Conservation (phyloP, 2,329 filamentous ascomycete genomes). For the Paecilomyces fulvus region DNA sequence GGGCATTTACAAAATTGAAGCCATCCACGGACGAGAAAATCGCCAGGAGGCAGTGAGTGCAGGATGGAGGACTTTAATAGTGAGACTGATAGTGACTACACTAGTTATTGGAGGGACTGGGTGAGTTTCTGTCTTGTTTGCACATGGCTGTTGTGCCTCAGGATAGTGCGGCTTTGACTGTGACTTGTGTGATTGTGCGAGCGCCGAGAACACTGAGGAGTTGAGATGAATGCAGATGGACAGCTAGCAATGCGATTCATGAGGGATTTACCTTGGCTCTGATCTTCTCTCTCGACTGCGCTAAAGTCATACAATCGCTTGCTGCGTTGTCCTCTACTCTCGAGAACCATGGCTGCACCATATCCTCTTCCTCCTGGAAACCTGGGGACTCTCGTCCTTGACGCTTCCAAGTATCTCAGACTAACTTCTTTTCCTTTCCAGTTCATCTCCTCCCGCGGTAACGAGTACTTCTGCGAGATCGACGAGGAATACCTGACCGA, state of each 20-base stretch:
- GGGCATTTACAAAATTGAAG: not conserved
- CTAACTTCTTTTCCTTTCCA: constrained; percentile 32
- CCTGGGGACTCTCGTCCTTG: not conserved
- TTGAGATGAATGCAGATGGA: not conserved
- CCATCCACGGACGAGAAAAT: not conserved
- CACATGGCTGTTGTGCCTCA: constrained; percentile 5
- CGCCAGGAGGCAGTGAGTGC: constrained; percentile 4
- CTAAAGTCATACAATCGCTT: not conserved
- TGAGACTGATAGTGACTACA: constrained; percentile 97
- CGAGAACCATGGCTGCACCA: not conserved
- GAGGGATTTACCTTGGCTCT: not conserved
- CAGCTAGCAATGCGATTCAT: not conserved
- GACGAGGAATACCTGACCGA: constrained; percentile 98
- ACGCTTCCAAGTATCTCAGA: not conserved
- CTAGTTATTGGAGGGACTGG: constrained; percentile 99
- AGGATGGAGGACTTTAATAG: constrained; percentile 95
- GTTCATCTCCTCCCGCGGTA: constrained; percentile 96
- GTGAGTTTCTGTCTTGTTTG: constrained; percentile 49
- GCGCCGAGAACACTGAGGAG: not conserved
- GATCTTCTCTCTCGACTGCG: not conserved
- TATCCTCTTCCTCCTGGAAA: not conserved
- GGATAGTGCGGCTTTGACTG: not conserved
- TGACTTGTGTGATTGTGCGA: not conserved
- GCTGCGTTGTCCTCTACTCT: not conserved
- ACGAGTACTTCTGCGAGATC: constrained; percentile 99